Evolutionary conservation across 352 stramenopile genomes (phyloP), one percentile per base, ranked within the genome.

Genomic region (Saprolegnia parasitica): DNA sequence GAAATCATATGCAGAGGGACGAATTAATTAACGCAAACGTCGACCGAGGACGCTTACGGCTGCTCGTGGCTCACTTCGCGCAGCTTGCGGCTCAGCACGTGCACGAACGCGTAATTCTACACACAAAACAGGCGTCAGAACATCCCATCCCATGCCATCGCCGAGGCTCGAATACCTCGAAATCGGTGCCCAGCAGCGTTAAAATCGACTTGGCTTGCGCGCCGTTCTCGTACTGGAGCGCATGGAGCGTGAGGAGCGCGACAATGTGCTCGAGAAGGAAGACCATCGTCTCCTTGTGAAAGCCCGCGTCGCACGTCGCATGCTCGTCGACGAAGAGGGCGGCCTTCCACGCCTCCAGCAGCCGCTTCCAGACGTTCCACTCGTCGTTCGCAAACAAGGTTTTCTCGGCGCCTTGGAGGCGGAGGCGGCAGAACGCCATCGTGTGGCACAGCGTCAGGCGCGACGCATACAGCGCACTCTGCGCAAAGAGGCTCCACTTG

Each of bases 261-360:
- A 83, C 74, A 78, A 89, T 86, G 74, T 91, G 91, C 77, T 94
- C 84, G 20, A 88, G 76, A 46, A 90, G 72, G 54, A 94, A 94
- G 15, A 75, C 70, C 72, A 91, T 68, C 61, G 83, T 92, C 62
- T 94, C 86, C 20, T 70, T 68, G 72, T 94, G 80, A 65, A 92
- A 90, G 71, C 90, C 84, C n/a, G 88, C 58, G 39, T 91, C 84
- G 52, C 74, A 77, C 35, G 90, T 77, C 16, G 78, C 83, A 24
- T 83, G 81, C 16, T 81, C 81, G 37, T 84, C 75, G 0, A 73
- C 75, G 81, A 80, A 90, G 21, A 93, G 57, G 10, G 84, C 81
- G 42, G 89, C 81, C 1, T 81, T 82, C 23, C 81, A 80, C 11
- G 76, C 79, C 1, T 75, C 78, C 68, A 90, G 86, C 39, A 78